Evolutionary conservation across 2,329 filamentous ascomycete genomes (phyloP), one percentile per base, ranked within the genome.

Genomic region (Diaporthe australafricana): DNA sequence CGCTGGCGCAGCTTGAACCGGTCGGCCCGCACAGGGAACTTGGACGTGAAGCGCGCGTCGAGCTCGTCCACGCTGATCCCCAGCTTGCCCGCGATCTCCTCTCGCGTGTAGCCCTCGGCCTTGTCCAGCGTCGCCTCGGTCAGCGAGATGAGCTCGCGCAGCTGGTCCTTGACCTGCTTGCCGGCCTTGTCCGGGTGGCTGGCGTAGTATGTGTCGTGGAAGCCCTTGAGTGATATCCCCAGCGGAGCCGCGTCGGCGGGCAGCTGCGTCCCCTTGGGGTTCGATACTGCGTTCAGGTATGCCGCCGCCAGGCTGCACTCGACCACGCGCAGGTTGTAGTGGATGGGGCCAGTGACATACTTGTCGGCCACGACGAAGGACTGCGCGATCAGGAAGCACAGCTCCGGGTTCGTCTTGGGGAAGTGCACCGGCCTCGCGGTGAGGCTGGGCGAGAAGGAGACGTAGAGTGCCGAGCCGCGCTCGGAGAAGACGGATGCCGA

Each of bases 281-380:
- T 89, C 71, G 91, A 83, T 32, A 85, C 83, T 32, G 89, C 88
- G 75, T 91, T 86, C 72, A 92, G 86, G 78, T 89, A 90, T 30
- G 88, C 89, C 3, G 96, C 95, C 3, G 96, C 96, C 40, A 99
- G 88, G 68, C 93, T 96, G 84, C 94, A 97, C 83, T 99, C 96
- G 47, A 98, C 96, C 1, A 99, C 96, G 35, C 96, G 93, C 30
- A 99, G 89, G 82, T 99, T 99, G 87, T 98, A 99, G 87, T 96
- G 94, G 75, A 97, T 92, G 0, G 96, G 96, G 0, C 93, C 96
- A 1, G 96, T 98, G 74, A 96, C 93, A 79, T 96, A 94, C 84
- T 99, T 99, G 86, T 98, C 95, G 6, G 96, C 94, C 20, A 93
- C 92, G 73, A 99, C 93, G 80, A 98, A 98, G 72, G 93, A 97